These are phyloP conservation scores for Penicillium desertorum DNA, from an alignment of 495 filamentous ascomycete species.

Conservation along the genomic window DNA sequence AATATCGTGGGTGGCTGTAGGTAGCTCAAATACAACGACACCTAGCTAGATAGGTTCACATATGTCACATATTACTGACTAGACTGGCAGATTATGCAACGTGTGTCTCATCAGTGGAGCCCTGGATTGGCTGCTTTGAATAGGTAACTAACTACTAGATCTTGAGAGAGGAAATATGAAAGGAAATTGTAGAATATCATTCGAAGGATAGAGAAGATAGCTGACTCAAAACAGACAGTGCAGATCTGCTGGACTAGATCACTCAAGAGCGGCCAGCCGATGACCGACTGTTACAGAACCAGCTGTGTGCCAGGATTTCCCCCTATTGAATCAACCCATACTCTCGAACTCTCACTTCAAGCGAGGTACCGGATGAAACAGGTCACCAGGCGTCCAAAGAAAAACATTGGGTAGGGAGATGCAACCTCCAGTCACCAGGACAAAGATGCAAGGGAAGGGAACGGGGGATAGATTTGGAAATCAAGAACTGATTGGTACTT, in stretches of 20 bases:
- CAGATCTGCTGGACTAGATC: not conserved
- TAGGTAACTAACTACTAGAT: not conserved
- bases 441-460: slow-evolving; percentile 9
- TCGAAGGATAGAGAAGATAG: not conserved
- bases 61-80: not conserved
- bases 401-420: too few species aligned
- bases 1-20: not conserved
- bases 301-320: slow-evolving; percentile 1
- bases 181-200: not conserved
- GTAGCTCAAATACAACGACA: not conserved
- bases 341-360: not conserved
- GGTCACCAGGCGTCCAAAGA: not conserved
- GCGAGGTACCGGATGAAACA: not conserved
- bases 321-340: not conserved
- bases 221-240: not conserved
- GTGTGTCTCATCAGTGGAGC: not conserved
- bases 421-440: not conserved
- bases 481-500: slow-evolving; percentile 10
- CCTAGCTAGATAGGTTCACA: not conserved
- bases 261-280: not conserved
- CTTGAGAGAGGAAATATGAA: not conserved
- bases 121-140: not conserved
- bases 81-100: not conserved
- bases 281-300: slow-evolving; percentile 4
- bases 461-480: slow-evolving; percentile 13